Conservation (phyloP, 805 yeast genomes). For the Wickerhamomyces strasburgensis region DNA sequence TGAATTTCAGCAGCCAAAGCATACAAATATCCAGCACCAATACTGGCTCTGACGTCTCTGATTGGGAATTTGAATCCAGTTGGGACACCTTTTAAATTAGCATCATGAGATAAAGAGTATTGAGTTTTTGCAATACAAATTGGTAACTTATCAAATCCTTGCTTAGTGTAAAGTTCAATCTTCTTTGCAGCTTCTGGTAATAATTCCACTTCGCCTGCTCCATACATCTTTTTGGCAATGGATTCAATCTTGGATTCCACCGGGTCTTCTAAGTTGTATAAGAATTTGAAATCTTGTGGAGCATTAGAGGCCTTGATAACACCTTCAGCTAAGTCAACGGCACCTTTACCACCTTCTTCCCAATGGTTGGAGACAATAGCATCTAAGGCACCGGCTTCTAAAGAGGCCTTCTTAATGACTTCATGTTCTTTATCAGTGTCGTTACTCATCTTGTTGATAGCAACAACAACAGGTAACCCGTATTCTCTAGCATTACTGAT, state of each 20-base stretch:
- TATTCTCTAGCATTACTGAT: constrained; percentile 78
- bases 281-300: constrained; percentile 48
- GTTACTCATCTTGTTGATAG: constrained; percentile 81
- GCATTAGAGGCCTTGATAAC: constrained; percentile 66
- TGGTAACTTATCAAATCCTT: constrained; percentile 88
- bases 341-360: constrained; percentile 94
- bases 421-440: constrained; percentile 80
- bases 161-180: constrained; percentile 74
- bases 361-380: constrained; percentile 92
- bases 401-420: constrained; percentile 72
- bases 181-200: constrained; percentile 76
- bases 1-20: constrained; percentile 96
- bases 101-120: constrained; percentile 92
- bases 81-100: constrained; percentile 91
- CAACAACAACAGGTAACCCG: constrained; percentile 91
- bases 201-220: constrained; percentile 81
- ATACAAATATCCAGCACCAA: constrained; percentile 95
- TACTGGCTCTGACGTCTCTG: constrained; percentile 88
- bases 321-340: constrained; percentile 75
- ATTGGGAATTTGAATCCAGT: constrained; percentile 91
- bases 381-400: constrained; percentile 88
- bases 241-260: constrained; percentile 76
- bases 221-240: constrained; percentile 88
- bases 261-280: constrained; percentile 65
- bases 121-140: constrained; percentile 97